Percentiles rank a stretch among this genome's conserved stretches.
phyloP scores from a whole-genome alignment of 139 green algal species.

The Microglena sp. region DNA sequence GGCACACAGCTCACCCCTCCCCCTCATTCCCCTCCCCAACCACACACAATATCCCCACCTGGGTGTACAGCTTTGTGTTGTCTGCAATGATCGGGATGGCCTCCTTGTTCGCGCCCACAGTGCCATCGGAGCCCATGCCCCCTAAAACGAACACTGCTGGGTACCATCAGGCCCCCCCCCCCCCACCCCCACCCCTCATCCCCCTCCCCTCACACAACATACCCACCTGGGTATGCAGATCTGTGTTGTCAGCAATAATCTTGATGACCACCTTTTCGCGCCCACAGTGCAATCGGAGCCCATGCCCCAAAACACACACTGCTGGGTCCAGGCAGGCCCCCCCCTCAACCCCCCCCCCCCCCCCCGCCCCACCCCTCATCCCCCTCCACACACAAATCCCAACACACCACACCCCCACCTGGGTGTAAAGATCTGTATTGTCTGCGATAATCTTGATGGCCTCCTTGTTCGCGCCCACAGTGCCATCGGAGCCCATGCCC shows the following conservation, averaged over 20 bases:
- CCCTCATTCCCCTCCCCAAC: too few relatives aligned
- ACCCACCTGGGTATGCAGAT: slow-evolving; percentile 27
- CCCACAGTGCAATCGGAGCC: slow-evolving; percentile 46
- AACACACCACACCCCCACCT: too few relatives aligned
- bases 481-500: slow-evolving; percentile 45
- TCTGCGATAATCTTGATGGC: too few relatives aligned
- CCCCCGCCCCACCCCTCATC: too few relatives aligned
- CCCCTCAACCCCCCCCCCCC: too few relatives aligned
- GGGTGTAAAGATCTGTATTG: too few relatives aligned
- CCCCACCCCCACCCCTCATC: background rate
- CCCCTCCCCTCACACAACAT: background rate
- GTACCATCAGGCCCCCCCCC: slow-evolving; percentile 5
- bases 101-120: too few relatives aligned
- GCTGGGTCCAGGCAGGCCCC: too few relatives aligned
- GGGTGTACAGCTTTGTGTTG: too few relatives aligned
- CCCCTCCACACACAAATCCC: background rate
- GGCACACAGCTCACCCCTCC: slow-evolving; percentile 29
- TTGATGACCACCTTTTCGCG: slow-evolving; percentile 55
- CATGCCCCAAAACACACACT: slow-evolving; percentile 56
- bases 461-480: too few relatives aligned
- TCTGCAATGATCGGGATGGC: too few relatives aligned
- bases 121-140: slow-evolving; percentile 45
- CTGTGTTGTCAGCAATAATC: slow-evolving; percentile 34
- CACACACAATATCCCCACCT: too few relatives aligned
- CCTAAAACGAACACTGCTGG: slow-evolving; percentile 45